Conservation (phyloP, 768 basidiomycete species). For the Pisolithus sp. region DNA sequence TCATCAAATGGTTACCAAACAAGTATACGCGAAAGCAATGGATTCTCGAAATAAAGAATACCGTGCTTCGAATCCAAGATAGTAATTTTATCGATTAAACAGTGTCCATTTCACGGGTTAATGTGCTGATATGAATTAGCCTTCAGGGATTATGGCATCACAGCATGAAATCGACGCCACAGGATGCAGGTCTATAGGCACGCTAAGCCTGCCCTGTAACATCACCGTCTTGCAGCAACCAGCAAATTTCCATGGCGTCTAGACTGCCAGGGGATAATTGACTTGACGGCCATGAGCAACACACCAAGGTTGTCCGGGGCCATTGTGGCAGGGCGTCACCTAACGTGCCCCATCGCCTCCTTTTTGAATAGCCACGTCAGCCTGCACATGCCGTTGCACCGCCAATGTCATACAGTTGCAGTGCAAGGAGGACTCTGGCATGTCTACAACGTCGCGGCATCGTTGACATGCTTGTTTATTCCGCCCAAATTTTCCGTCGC, state of each 20-base stretch:
- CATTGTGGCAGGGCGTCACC: neutral
- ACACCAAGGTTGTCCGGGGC: slow-evolving; percentile 75
- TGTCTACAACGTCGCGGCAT: slow-evolving; percentile 88
- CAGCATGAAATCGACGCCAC: slow-evolving; percentile 88
- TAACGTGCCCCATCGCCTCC: neutral
- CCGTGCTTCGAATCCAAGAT: slow-evolving; percentile 84
- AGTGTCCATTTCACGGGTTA: slow-evolving; percentile 18
- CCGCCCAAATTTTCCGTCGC: slow-evolving; percentile 25
- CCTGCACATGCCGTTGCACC: slow-evolving; percentile 95
- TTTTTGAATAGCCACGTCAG: slow-evolving; percentile 70
- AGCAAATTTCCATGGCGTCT: neutral
- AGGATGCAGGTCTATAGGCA: slow-evolving; percentile 87
- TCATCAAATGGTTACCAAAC: no score
- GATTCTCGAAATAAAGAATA: slow-evolving; percentile 81
- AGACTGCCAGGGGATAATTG: slow-evolving; percentile 12
- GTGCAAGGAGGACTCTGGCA: slow-evolving; percentile 68
- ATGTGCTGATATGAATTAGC: neutral
- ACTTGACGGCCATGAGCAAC: slow-evolving; percentile 87
- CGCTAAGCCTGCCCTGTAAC: slow-evolving; percentile 52
- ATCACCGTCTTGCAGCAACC: neutral
- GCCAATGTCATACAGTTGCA: slow-evolving; percentile 76
- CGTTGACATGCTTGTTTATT: slow-evolving; percentile 89
- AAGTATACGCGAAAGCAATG: neutral
- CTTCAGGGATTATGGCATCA: slow-evolving; percentile 80
- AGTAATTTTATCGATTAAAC: slow-evolving; percentile 86